Conservation (phyloP, 805 yeast genomes). For the Candida coquimbonensis region DNA sequence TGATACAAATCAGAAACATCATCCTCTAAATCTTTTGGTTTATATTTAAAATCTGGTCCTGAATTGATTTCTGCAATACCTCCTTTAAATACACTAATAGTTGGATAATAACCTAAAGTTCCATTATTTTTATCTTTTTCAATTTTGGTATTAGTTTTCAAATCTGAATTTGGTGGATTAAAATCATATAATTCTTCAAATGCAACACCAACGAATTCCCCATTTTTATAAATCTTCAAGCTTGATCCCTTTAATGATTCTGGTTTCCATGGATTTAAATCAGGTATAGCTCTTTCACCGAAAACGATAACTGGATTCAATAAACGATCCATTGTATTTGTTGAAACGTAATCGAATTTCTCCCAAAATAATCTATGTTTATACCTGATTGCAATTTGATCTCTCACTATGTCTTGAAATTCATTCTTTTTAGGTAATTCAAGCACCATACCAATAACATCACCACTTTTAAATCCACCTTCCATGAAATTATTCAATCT, state of each 20-base stretch:
- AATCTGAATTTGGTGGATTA: slow-evolving; percentile 68
- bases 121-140: slow-evolving; percentile 64
- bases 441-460: slow-evolving; percentile 72
- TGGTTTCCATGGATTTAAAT: slow-evolving; percentile 37
- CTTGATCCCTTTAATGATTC: slow-evolving; percentile 50
- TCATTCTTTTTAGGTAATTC: slow-evolving; percentile 47
- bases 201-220: slow-evolving; percentile 55
- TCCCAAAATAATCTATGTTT: slow-evolving; percentile 76
- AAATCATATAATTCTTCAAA: slow-evolving; percentile 67
- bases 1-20: slow-evolving; percentile 46
- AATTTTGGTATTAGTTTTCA: slow-evolving; percentile 27
- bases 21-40: slow-evolving; percentile 29
- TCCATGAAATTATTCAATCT: slow-evolving; percentile 52
- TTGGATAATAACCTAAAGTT: slow-evolving; percentile 83
- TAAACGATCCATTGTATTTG: slow-evolving; percentile 66
- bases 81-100: slow-evolving; percentile 71
- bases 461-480: slow-evolving; percentile 64
- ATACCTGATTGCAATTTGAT: slow-evolving; percentile 81
- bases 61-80: slow-evolving; percentile 70
- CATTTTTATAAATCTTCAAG: slow-evolving; percentile 72
- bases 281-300: slow-evolving; percentile 60
- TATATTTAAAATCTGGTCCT: slow-evolving; percentile 52
- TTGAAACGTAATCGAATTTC: slow-evolving; percentile 68
- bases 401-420: slow-evolving; percentile 54
- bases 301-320: slow-evolving; percentile 65